These are phyloP conservation scores for Cubamyces sp. DNA, from an alignment of 768 basidiomycete genomes.

Conservation along the genomic window DNA sequence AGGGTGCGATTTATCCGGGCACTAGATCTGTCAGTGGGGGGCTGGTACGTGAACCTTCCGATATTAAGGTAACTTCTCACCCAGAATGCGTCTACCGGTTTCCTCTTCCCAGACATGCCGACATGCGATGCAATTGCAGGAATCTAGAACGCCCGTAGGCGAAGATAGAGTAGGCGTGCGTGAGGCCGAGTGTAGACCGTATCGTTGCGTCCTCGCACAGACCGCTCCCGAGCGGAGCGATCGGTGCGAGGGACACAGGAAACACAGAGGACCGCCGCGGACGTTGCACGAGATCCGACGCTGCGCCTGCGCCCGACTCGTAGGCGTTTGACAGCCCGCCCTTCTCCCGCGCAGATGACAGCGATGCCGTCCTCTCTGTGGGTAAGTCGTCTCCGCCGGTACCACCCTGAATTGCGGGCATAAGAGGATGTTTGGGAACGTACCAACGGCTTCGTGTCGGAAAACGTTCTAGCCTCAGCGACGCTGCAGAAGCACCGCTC, in stretches of 20 bases:
- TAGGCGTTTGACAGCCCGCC: neutral
- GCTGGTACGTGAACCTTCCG: constrained; percentile 18
- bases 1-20: constrained; percentile 20
- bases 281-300: neutral
- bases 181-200: constrained; percentile 2
- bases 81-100: constrained; percentile 4
- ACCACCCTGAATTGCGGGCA: constrained; percentile 18
- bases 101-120: constrained; percentile 12
- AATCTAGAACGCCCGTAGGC: constrained; percentile 15
- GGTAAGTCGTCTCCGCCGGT: constrained; percentile 15
- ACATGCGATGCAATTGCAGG: constrained; percentile 14
- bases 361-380: constrained; percentile 5
- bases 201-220: constrained; percentile 9
- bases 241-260: neutral
- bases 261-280: neutral
- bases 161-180: constrained; percentile 5
- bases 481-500: constrained; percentile 9
- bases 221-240: constrained; percentile 6
- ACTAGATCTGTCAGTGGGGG: constrained; percentile 11
- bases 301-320: constrained; percentile 6
- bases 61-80: constrained; percentile 24
- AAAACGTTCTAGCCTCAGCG: constrained; percentile 13
- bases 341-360: constrained; percentile 20
- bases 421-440: constrained; percentile 15
- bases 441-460: constrained; percentile 14